Percentiles rank a stretch among this genome's conserved stretches.
These are phyloP conservation scores for Penicillium psychrosexuale DNA, from an alignment of 2,329 filamentous ascomycete genomes.

Conservation along the genomic window DNA sequence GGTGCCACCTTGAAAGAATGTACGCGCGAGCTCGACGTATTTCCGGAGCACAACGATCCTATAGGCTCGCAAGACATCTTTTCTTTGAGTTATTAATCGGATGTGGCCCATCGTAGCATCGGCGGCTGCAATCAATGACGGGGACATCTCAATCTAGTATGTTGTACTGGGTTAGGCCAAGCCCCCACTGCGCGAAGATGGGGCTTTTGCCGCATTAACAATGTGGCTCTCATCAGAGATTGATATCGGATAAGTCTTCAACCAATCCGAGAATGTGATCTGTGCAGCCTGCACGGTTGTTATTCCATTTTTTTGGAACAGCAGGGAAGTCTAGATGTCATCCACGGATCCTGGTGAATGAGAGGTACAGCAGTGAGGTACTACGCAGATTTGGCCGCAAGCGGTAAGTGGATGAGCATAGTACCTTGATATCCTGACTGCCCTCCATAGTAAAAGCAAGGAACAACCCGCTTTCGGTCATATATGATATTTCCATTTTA, in stretches of 20 bases:
- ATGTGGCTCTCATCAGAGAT: not conserved
- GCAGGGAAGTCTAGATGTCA: slow-evolving; percentile 16
- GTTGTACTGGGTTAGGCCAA: not conserved
- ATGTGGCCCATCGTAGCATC: not conserved
- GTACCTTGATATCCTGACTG: not conserved
- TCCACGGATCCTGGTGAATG: slow-evolving; percentile 10
- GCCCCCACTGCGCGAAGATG: not conserved
- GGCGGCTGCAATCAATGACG: slow-evolving; percentile 13
- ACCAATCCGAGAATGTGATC: not conserved
- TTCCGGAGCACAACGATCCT: not conserved
- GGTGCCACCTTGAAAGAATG: slow-evolving; percentile 1
- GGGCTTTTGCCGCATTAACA: not conserved
- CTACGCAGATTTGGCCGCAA: slow-evolving; percentile 14
- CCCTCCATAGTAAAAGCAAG: not conserved
- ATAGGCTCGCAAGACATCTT: not conserved
- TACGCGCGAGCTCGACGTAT: not conserved
- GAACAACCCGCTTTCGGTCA: slow-evolving; percentile 12
- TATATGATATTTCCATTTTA: not conserved
- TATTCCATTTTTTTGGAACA: not conserved
- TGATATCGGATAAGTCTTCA: not conserved
- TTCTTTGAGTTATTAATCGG: not conserved
- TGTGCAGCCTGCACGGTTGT: not conserved
- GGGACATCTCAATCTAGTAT: slow-evolving; percentile 1
- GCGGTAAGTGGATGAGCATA: slow-evolving; percentile 5
- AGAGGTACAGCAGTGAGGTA: slow-evolving; percentile 16